Conservation (phyloP, 2,329 filamentous ascomycete species). For the Scorias spongiosa region DNA sequence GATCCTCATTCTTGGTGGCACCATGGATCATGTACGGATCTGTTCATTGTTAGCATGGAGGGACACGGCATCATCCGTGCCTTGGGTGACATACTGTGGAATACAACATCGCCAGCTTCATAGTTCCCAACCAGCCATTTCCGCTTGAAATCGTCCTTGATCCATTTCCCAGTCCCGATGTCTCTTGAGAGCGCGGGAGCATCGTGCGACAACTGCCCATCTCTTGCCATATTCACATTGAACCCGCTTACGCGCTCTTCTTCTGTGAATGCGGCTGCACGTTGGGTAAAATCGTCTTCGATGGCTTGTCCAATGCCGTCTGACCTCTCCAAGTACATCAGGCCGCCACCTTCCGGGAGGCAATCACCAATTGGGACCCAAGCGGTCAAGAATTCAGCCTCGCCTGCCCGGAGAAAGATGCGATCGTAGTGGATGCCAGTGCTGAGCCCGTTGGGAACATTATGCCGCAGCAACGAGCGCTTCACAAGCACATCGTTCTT, state of each 20-base stretch:
- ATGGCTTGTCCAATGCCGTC: slow-evolving; percentile 22
- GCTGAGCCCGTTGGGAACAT: slow-evolving; percentile 22
- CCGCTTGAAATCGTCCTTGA: slow-evolving; percentile 4
- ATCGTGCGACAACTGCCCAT: slow-evolving; percentile 14
- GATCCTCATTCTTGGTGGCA: slow-evolving; percentile 26
- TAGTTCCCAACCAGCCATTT: slow-evolving; percentile 38
- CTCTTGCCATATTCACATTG: slow-evolving; percentile 17
- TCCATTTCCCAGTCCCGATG: slow-evolving; percentile 1
- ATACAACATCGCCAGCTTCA: slow-evolving; percentile 37
- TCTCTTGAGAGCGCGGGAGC: slow-evolving; percentile 7
- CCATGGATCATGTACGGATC: slow-evolving; percentile 28
- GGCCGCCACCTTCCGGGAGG: slow-evolving; percentile 22
- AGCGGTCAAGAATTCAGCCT: slow-evolving; percentile 19
- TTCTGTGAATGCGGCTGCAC: slow-evolving; percentile 13
- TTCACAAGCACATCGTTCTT: slow-evolving; percentile 19
- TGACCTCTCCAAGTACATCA: slow-evolving; percentile 28
- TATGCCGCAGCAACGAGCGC: slow-evolving; percentile 26
- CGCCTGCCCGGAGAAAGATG: slow-evolving; percentile 25
- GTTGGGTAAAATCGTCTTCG: slow-evolving; percentile 24
- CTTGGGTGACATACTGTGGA: slow-evolving; percentile 19
- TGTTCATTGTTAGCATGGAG: background rate
- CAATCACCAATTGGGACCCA: slow-evolving; percentile 27
- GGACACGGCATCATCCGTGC: background rate
- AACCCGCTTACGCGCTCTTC: slow-evolving; percentile 28
- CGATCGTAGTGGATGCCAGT: slow-evolving; percentile 30